phyloP scores from a whole-genome alignment of 2,329 filamentous ascomycete genomes.

The Penicillium vulpinum region DNA sequence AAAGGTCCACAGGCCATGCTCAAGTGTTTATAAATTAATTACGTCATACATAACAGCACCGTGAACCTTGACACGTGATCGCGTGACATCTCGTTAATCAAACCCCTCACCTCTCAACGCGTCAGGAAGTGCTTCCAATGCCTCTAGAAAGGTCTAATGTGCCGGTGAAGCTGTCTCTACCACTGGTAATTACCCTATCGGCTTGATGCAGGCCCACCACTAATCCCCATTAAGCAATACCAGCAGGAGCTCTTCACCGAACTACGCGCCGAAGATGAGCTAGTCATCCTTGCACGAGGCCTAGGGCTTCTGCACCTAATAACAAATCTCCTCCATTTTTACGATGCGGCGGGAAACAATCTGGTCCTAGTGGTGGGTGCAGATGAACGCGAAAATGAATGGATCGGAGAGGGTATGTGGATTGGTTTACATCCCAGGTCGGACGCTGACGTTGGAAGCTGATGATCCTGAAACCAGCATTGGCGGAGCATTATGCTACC shows the following conservation, averaged over 20 bases:
- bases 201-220: constrained; percentile 11
- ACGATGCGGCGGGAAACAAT: constrained; percentile 94
- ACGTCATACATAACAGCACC: constrained; percentile 14
- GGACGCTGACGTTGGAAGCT: constrained; percentile 4
- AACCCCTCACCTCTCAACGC: constrained; percentile 9
- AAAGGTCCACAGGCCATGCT: too few species aligned
- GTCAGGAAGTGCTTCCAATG: constrained; percentile 40
- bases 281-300: constrained; percentile 87
- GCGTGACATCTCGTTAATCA: constrained; percentile 7
- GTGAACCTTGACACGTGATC: constrained; percentile 22
- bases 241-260: constrained; percentile 95
- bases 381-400: constrained; percentile 89
- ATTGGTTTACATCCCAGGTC: background rate
- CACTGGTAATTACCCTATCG: constrained; percentile 48
- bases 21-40: constrained; percentile 5
- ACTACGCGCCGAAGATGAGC: constrained; percentile 85
- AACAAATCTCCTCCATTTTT: constrained; percentile 94
- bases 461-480: constrained; percentile 48
- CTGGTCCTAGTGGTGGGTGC: constrained; percentile 86
- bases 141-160: constrained; percentile 43
- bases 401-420: constrained; percentile 77
- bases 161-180: constrained; percentile 64
- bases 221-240: constrained; percentile 60
- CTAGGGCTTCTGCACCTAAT: constrained; percentile 88
- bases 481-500: constrained; percentile 92